Evolutionary conservation across 2,329 filamentous ascomycete genomes (phyloP), one percentile per base, ranked within the genome.

Genomic region (Aspergillus costaricaensis): DNA sequence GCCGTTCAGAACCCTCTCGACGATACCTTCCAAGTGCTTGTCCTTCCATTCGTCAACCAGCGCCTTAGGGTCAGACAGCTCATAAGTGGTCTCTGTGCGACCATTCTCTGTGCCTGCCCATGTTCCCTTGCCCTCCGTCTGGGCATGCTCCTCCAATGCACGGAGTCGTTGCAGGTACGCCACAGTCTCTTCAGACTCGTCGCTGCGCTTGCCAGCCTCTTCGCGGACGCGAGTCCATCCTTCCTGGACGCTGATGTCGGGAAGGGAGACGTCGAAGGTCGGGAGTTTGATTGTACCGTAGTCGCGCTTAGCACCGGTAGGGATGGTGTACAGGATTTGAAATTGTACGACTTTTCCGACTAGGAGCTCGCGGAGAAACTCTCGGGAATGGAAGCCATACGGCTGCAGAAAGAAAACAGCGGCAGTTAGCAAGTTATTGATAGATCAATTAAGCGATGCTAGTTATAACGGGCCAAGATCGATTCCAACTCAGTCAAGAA

Each of bases 171-270:
- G 90, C 23, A 99, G 82, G 62, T 90, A 85, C 65, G 88, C 82
- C 30, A 80, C 72, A 8, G 89, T 83, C 55, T 92, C 89, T 60
- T 95, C 90, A 2, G 88, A 88, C 61, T 97, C 92, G 67, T 97
- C 93, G 73, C 94, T 95, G 14, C 76, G 76, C 66, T 90, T 89
- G 63, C 92, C 93, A 61, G 94, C 93, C 77, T 99, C 95, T 71
- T 99, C 95, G 65, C 95, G 88, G 62, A 99, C 85, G 80, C 95
- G 96, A 65, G 92, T 81, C 92, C 93, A 97, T 67, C 95, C 95
- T 70, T 92, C 91, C 72, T 91, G 88, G 65, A 98, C 87, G 60
- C 90, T 85, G 64, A 91, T 86, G 65, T 98, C 92, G 17, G 95
- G 93, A 54, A 99, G 78, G 58, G 86, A 86, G 53, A 92, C 92